These are phyloP conservation scores for Geotrichum candidum DNA, from an alignment of 1,139 yeast species.

Conservation along the genomic window DNA sequence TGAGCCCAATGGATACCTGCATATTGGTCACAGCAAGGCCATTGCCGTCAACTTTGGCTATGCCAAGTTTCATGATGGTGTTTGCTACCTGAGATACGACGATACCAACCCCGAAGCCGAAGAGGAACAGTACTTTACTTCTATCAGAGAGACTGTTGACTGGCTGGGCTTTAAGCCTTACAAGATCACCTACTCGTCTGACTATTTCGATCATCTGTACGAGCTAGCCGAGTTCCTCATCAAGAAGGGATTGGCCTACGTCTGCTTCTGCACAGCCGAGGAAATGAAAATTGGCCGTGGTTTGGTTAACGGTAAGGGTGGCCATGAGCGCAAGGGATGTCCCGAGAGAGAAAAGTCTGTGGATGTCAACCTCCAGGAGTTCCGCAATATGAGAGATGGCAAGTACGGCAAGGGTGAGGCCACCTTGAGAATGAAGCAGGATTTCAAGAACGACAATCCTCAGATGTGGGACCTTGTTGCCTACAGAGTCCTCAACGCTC, in stretches of 20 bases:
- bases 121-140: slow-evolving; percentile 81
- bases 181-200: slow-evolving; percentile 92
- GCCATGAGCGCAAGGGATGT: slow-evolving; percentile 83
- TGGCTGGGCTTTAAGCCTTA: slow-evolving; percentile 95
- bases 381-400: slow-evolving; percentile 90
- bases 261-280: slow-evolving; percentile 90
- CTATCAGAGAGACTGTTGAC: slow-evolving; percentile 74
- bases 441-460: slow-evolving; percentile 83
- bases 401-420: slow-evolving; percentile 85
- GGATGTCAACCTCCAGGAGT: slow-evolving; percentile 71
- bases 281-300: slow-evolving; percentile 90
- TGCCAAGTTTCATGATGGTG: slow-evolving; percentile 51
- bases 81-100: slow-evolving; percentile 87
- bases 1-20: slow-evolving; percentile 94
- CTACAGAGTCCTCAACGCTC: slow-evolving; percentile 87
- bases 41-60: slow-evolving; percentile 55
- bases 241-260: slow-evolving; percentile 66
- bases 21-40: slow-evolving; percentile 97
- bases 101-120: slow-evolving; percentile 99
- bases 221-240: slow-evolving; percentile 80
- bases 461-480: slow-evolving; percentile 99
- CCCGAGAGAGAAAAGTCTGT: slow-evolving; percentile 62
- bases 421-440: slow-evolving; percentile 94
- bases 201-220: slow-evolving; percentile 84
- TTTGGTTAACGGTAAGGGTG: slow-evolving; percentile 80